phyloP scores from a whole-genome alignment of 331 rosid genomes.

The Spiraea crenata region DNA sequence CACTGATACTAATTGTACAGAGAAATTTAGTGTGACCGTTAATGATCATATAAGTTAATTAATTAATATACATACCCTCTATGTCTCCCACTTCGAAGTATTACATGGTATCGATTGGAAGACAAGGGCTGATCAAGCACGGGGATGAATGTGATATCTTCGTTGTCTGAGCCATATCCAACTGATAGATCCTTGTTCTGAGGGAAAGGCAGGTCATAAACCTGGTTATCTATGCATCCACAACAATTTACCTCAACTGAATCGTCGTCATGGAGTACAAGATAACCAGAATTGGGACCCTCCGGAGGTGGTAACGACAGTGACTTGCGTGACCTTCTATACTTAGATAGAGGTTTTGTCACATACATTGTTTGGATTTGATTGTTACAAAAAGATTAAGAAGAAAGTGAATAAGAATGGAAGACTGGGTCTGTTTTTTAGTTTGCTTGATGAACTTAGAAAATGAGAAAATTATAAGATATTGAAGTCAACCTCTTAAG shows the following conservation, averaged over 20 bases:
- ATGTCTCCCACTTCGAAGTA: slow-evolving; percentile 27
- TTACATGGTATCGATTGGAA: slow-evolving; percentile 53
- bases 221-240: slow-evolving; percentile 20
- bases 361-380: slow-evolving; percentile 41
- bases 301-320: slow-evolving; percentile 32
- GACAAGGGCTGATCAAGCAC: slow-evolving; percentile 51
- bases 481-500: no score
- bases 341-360: slow-evolving; percentile 52
- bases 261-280: slow-evolving; percentile 54
- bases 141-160: slow-evolving; percentile 40
- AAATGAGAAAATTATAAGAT: neutral
- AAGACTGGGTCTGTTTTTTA: neutral
- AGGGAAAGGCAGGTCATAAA: slow-evolving; percentile 50
- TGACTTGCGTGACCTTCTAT: slow-evolving; percentile 31
- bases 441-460: neutral
- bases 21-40: no score
- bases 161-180: neutral
- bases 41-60: no score
- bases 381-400: neutral
- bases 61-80: slow-evolving; percentile 38
- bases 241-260: slow-evolving; percentile 24
- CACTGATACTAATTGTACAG: neutral
- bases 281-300: slow-evolving; percentile 59
- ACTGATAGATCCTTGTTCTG: slow-evolving; percentile 48
- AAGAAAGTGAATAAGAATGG: neutral